Evolutionary conservation across 2,329 filamentous ascomycete species (phyloP), one percentile per base, ranked within the genome.

Genomic region (Aspergillus novofumigatus): DNA sequence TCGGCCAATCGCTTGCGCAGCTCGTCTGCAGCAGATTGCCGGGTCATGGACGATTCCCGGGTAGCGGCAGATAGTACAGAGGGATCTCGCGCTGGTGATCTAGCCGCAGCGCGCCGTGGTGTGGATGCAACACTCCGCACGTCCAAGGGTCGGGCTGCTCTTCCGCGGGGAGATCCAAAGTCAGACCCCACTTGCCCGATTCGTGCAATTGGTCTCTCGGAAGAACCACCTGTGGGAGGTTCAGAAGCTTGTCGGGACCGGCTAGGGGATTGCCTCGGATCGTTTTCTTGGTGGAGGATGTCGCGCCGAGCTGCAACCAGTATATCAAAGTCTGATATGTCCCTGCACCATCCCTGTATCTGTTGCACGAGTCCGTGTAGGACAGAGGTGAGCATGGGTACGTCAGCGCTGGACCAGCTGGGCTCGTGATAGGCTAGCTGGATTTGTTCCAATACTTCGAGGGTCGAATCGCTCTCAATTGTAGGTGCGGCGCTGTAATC

Each of bases 251-350:
- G 66, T 23, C 62, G 62, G 32, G 67, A 63, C 20, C 60, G 53
- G 52, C 41, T 50, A 1, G 64, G 59, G 7, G 57, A 28, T 25
- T 38, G 56, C 44, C 58, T 52, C 2, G 65, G 61, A 8, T 63
- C 62, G n/a, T 74, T 69, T 6, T 69, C 69, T 6, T 67, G 65
- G 49, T 75, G 73, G 4, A 77, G 67, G 1, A 77, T 56, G 49
- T 75, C 70, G 11, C 70, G 67, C 80, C 85, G 71, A 82, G 86
- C 73, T 81, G 86, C 69, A 3, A 92, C 76, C 2, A 92, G 79
- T 41, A 89, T 85, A 52, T 91, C 86, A 67, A 92, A 92, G 41
- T 89, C 84, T 0, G 88, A 84, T 6, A 92, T 81, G 5, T 83
- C 82, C 49, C 78, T 77, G 53, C 85, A 83, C 76, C 88, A 91